phyloP scores from a whole-genome alignment of 768 basidiomycete genomes.

The Amanita pseudoporphyria region DNA sequence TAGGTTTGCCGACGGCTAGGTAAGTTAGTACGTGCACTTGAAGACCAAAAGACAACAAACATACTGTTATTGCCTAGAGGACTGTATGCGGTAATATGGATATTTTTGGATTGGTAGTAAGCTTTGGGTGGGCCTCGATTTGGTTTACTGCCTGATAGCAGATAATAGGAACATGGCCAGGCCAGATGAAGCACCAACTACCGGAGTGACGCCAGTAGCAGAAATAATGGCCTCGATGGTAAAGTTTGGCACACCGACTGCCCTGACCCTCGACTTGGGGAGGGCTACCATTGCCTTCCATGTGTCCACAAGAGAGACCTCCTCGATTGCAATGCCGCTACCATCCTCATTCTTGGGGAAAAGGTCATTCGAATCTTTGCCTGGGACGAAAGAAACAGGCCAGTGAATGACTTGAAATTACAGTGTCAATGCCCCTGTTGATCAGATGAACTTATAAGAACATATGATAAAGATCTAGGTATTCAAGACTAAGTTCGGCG shows the following conservation, averaged over 20 bases:
- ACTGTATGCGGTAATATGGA: constrained; percentile 57
- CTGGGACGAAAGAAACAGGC: constrained; percentile 62
- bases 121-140: constrained; percentile 70
- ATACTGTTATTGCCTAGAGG: constrained; percentile 77
- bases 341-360: constrained; percentile 39
- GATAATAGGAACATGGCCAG: background rate
- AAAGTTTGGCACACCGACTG: constrained; percentile 82
- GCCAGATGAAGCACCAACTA: constrained; percentile 18
- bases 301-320: constrained; percentile 62
- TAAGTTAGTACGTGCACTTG: background rate
- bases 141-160: constrained; percentile 56
- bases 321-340: constrained; percentile 42
- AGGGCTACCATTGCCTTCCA: constrained; percentile 76
- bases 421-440: background rate
- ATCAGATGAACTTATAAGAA: background rate
- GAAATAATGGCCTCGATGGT: constrained; percentile 57
- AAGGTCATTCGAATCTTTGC: constrained; percentile 27
- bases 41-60: constrained; percentile 13
- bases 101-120: constrained; percentile 59
- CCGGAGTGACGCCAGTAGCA: constrained; percentile 67
- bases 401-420: constrained; percentile 57
- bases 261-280: constrained; percentile 57
- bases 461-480: constrained; percentile 72
- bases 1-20: constrained; percentile 48
- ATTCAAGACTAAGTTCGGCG: constrained; percentile 58